Evolutionary conservation across 1,284 basidiomycete species (phyloP), one percentile per base, ranked within the genome.

Genomic region (Apiotrichum domesticum): DNA sequence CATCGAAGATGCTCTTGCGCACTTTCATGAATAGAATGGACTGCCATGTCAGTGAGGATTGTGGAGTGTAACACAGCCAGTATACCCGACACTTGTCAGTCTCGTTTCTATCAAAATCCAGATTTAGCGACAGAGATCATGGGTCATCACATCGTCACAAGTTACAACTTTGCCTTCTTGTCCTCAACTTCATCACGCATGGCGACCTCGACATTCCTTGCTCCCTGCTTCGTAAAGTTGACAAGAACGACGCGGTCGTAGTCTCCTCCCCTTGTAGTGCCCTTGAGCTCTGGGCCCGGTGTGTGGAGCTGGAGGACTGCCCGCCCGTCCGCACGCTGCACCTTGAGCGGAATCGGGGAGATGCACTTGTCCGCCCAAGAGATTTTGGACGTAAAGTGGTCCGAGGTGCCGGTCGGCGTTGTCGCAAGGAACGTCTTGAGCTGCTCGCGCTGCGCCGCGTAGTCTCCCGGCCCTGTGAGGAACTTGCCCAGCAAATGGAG

Each of bases 331-430:
- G 40, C 40, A 10, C 48, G 52, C 10, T 21, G 3, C 7, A 21
- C 32, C 1, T 37, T 35, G 10, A 55, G 46, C 10, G 40, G 42
- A 3, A 44, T 43, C 2, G 56, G 54, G 15, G 51, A 57, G 48
- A 61, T 58, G 37, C 50, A 42, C 56, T 61, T 61, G 47, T 58
- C 56, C 6, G 35, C 49, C 59, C 59, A 61, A 0, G 51, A 32
- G 29, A 61, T 58, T 15, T 34, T 32, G 10, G 46, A 33, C 9
- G 53, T 51, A 4, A 41, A 39, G 35, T 61, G 59, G 0, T 14
- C 48, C 14, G 47, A 40, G 7, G 35, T 39, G 34, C 56, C 56
- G 1, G 54, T 58, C 6, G 59, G 59, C 32, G 53, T 39, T 13
- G 35, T 50, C 35, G 41, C 14, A 14, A 61, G 35, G 29, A 58